Evolutionary conservation across 352 stramenopile genomes (phyloP).

Genomic region (Pythium brachiatum): DNA sequence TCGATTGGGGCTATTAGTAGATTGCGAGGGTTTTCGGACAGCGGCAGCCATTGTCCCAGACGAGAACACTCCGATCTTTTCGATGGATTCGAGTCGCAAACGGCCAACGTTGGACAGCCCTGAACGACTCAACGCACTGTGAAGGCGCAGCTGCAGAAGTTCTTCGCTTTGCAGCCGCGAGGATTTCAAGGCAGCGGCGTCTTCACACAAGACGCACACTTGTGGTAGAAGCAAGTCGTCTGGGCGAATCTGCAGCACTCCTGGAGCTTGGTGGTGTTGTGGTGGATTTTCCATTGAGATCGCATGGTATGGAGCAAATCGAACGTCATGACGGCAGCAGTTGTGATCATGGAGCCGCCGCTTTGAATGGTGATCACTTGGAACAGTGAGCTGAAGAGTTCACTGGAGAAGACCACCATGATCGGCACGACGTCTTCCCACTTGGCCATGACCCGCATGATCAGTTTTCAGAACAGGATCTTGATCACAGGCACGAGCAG

Average conservation of each 20-base stretch:
- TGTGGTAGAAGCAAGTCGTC: not conserved
- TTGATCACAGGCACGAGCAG: conserved; percentile 5
- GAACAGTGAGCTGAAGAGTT: conserved; percentile 35
- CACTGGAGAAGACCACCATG: conserved; percentile 30
- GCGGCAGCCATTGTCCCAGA: not conserved
- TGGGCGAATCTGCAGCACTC: not conserved
- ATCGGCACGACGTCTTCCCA: conserved; percentile 29
- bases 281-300: not conserved
- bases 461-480: not conserved
- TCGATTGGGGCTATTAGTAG: no score
- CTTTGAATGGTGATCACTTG: conserved; percentile 30
- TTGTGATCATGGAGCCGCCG: conserved; percentile 23
- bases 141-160: not conserved
- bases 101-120: not conserved
- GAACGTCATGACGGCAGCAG: conserved; percentile 15
- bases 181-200: no score
- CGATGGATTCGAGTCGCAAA: not conserved
- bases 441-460: not conserved
- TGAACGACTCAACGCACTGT: not conserved
- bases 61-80: not conserved
- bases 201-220: not conserved
- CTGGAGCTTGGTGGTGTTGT: not conserved
- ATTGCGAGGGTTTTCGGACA: no score
- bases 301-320: not conserved
- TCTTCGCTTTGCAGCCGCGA: not conserved